A percentile compares a stretch with the other conserved stretches of the same genome.
phyloP scores from a whole-genome alignment of 2,329 filamentous ascomycete genomes.

The Aspergillus pseudotamarii region DNA sequence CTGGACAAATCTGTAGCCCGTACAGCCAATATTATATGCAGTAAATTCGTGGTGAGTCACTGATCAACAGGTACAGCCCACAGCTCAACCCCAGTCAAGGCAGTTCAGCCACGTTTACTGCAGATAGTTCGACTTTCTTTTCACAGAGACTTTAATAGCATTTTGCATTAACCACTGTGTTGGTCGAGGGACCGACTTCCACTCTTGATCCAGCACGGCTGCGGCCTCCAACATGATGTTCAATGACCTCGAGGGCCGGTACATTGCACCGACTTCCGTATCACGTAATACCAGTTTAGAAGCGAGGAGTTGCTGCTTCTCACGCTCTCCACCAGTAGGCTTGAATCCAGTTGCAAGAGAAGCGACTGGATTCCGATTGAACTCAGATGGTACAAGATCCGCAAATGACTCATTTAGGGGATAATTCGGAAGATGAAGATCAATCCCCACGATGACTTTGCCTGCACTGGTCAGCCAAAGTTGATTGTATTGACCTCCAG shows the following conservation, averaged over 20 bases:
- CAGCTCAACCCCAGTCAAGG: not conserved
- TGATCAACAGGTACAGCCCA: no score
- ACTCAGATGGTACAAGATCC: conserved; percentile 28
- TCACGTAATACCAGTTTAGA: conserved; percentile 33
- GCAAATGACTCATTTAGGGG: conserved; percentile 16
- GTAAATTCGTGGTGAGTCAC: not conserved
- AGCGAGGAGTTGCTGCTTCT: conserved; percentile 31
- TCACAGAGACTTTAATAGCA: conserved; percentile 35
- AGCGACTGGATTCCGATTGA: conserved; percentile 28
- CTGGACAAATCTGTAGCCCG: not conserved
- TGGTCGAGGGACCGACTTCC: conserved; percentile 29
- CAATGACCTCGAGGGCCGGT: conserved; percentile 28
- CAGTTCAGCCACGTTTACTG: not conserved
- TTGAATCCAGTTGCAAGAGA: conserved; percentile 27
- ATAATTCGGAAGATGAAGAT: conserved; percentile 20
- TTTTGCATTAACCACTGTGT: conserved; percentile 36
- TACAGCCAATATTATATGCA: not conserved
- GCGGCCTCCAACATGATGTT: conserved; percentile 41
- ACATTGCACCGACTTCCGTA: conserved; percentile 26
- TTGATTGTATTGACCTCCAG: conserved; percentile 14
- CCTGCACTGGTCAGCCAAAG: conserved; percentile 31
- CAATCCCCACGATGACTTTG: conserved; percentile 38
- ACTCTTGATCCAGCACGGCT: conserved; percentile 34
- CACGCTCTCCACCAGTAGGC: conserved; percentile 24
- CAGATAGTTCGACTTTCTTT: conserved; percentile 2